Evolutionary conservation across 108 stramenopile species (phyloP), one percentile per base, ranked within the genome.

Genomic region (Cyclotella atomus): DNA sequence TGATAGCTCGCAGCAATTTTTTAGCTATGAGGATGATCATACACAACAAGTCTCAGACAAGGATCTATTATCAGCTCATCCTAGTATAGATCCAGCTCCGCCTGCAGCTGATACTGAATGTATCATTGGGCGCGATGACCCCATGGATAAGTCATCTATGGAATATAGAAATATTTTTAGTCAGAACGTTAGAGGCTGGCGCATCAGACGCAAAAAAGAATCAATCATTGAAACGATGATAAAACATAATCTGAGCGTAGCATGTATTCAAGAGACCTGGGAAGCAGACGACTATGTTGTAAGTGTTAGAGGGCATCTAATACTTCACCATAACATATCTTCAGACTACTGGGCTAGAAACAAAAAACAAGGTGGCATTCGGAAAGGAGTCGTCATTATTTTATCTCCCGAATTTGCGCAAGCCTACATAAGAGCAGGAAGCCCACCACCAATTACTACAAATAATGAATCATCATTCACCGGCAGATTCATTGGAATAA

Each of bases 191-290:
- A 28, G 30, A 30, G 55, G 55, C 55, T 28, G 30, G 30, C 7
- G 5, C 20, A 6, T 9, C 20, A 32, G 30, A 5, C 27, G 7
- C 24, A 56, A 56, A 56, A 9, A 27, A 5, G 30, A 56, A 28
- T 23, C 55, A 56, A 28, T 24, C 17, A 56, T 56, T 14, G 14
- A 56, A 14, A 5, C 14, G 17, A 56, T 56, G 55, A 9, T 30
- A 56, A 10, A 56, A 6, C 3, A 56, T 17, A 32, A 56, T 14
- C 7, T 28, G 6, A 28, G 17, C 6, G 55, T 25, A 28, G 4
- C 28, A 5, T 28, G 20, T 56, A 10, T 28, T n/a, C 55, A 56
- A 56, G 55, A 56, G 28, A 56, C 55, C 27, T 56, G 55, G 55
- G 30, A 32, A 16, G 24, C 17, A 24, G 55, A 32, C 14, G 55